phyloP scores from a whole-genome alignment of 768 basidiomycete species.

The Podaxis sp. region DNA sequence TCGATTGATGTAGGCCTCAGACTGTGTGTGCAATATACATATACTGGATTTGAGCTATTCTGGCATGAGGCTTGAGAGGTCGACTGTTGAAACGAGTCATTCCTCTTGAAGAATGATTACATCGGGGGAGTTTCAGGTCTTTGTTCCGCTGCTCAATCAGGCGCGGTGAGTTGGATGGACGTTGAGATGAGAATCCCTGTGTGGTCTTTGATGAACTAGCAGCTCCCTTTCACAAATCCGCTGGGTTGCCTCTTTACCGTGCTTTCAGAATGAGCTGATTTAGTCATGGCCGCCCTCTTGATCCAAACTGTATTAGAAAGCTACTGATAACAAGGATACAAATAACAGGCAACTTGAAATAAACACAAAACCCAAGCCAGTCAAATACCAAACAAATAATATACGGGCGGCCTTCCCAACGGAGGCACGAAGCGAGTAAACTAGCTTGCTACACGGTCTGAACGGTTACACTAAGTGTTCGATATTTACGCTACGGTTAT shows the following conservation, averaged over 20 bases:
- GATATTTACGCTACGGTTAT: slow-evolving; percentile 19
- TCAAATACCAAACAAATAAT: not conserved
- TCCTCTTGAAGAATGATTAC: not conserved
- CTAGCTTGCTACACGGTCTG: not conserved
- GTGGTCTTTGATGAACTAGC: not conserved
- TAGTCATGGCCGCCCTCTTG: not conserved
- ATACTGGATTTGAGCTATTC: slow-evolving; percentile 11
- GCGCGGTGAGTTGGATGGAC: not conserved
- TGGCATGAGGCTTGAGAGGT: too few relatives aligned
- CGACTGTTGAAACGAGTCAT: not conserved
- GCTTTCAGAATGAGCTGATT: not conserved
- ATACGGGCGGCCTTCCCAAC: not conserved
- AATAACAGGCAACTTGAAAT: not conserved
- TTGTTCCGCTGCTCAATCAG: not conserved
- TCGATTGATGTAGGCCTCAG: not conserved
- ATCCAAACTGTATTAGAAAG: not conserved
- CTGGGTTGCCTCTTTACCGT: not conserved
- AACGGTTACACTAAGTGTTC: not conserved
- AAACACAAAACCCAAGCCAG: not conserved
- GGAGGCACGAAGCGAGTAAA: not conserved
- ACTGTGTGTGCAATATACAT: slow-evolving; percentile 11
- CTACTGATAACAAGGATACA: not conserved
- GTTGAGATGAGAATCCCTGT: not conserved
- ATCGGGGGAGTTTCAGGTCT: not conserved
- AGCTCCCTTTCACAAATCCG: not conserved